These are phyloP conservation scores for Adansonia rubrostipa DNA, from an alignment of 441 rosid species.

Conservation along the genomic window DNA sequence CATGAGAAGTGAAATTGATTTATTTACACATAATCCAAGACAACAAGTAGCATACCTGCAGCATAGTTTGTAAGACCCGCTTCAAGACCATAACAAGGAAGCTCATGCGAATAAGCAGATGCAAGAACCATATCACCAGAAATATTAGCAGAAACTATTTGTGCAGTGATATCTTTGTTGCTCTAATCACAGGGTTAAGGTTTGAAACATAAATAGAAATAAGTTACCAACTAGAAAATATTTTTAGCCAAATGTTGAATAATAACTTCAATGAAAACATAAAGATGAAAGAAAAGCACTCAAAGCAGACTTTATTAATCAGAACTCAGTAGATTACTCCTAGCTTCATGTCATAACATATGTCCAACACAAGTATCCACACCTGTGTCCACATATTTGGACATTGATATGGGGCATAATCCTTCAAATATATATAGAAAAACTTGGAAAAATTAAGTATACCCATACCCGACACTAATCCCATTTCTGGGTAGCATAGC, in stretches of 20 bases:
- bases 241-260: background rate
- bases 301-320: background rate
- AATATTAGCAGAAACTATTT: conserved; percentile 67
- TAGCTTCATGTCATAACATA: background rate
- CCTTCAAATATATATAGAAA: no score
- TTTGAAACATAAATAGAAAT: conserved; percentile 1
- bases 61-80: conserved; percentile 89
- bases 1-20: background rate
- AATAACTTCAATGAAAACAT: background rate
- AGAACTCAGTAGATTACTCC: background rate
- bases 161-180: conserved; percentile 76
- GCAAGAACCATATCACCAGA: conserved; percentile 79
- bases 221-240: background rate
- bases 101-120: conserved; percentile 84
- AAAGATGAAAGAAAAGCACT: background rate
- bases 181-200: conserved; percentile 46
- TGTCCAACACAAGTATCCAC: background rate
- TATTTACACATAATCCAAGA: background rate
- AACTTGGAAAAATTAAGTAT: no score
- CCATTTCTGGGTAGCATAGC: no score
- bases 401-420: no score
- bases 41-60: conserved; percentile 51
- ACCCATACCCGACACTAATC: no score
- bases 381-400: no score
- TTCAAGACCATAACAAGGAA: conserved; percentile 75